Percentiles rank a stretch among this genome's conserved stretches.
phyloP scores from a whole-genome alignment of 225 moss, liverwort and hornwort genomes.

The Marchantia polymorpha region DNA sequence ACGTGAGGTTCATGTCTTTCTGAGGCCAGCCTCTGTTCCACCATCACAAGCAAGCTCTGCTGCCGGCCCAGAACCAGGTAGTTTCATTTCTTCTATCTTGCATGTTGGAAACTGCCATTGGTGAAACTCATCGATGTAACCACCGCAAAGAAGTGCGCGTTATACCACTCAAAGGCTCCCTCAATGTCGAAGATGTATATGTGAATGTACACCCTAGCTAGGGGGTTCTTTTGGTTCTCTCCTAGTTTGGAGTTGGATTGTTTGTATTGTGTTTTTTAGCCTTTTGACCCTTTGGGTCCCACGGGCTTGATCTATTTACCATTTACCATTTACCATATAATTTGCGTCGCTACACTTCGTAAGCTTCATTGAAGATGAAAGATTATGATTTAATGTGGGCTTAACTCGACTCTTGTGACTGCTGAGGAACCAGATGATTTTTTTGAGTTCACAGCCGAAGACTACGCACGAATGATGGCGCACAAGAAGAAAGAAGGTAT shows the following conservation, averaged over 20 bases:
- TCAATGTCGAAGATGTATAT: neutral
- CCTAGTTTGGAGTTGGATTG: too few species aligned
- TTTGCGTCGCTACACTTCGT: neutral
- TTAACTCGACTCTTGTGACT: constrained; percentile 24
- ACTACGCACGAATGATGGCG: constrained; percentile 57
- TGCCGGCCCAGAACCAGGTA: constrained; percentile 34
- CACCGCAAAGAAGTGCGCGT: too few species aligned
- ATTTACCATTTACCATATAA: too few species aligned
- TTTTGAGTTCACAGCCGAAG: constrained; percentile 76
- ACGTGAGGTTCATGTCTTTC: constrained; percentile 51
- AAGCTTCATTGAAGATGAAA: neutral
- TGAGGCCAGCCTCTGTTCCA: constrained; percentile 47
- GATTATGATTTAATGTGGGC: neutral
- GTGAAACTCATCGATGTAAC: too few species aligned
- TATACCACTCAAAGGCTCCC: neutral
- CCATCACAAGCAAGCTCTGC: constrained; percentile 25
- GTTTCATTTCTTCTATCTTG: neutral
- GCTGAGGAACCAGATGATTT: constrained; percentile 75
- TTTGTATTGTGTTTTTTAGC: too few species aligned
- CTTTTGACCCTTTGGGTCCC: too few species aligned
- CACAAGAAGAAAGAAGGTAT: constrained; percentile 77
- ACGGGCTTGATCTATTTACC: too few species aligned
- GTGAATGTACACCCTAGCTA: too few species aligned
- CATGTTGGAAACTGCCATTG: neutral
- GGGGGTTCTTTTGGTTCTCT: too few species aligned